Evolutionary conservation across 2,329 filamentous ascomycete species (phyloP).

Genomic region (Cladosporium halotolerans): DNA sequence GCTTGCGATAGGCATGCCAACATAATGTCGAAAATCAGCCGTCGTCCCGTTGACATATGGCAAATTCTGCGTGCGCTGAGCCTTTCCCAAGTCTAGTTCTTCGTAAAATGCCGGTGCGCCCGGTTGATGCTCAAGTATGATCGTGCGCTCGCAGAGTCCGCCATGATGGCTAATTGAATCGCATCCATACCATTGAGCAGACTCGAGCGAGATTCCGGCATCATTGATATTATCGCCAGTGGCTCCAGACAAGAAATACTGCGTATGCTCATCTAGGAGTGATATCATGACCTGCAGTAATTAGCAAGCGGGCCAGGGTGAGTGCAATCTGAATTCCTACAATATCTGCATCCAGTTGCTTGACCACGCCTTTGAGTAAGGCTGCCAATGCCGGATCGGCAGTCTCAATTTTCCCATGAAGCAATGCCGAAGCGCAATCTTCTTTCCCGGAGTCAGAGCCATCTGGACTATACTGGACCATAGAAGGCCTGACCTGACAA

Average conservation of each 20-base stretch:
- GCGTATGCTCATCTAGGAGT: slow-evolving; percentile 9
- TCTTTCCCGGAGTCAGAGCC: background rate
- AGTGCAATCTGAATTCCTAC: background rate
- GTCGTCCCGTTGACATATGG: slow-evolving; percentile 6
- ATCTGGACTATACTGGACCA: background rate
- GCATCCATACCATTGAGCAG: slow-evolving; percentile 11
- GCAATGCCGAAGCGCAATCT: background rate
- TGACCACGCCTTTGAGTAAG: slow-evolving; percentile 5
- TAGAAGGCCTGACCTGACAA: slow-evolving; percentile 9
- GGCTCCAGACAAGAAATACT: slow-evolving; percentile 10
- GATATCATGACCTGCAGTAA: background rate
- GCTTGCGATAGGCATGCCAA: slow-evolving; percentile 54
- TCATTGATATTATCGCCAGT: background rate
- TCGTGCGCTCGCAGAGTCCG: slow-evolving; percentile 8
- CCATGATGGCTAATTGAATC: slow-evolving; percentile 1
- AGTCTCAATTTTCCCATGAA: background rate
- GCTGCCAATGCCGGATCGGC: slow-evolving; percentile 5
- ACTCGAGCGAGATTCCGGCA: background rate
- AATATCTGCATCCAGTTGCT: slow-evolving; percentile 9
- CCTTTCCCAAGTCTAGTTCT: slow-evolving; percentile 1
- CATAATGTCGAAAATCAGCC: slow-evolving; percentile 38
- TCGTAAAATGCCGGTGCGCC: slow-evolving; percentile 3
- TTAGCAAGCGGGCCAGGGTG: background rate
- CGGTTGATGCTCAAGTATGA: background rate
- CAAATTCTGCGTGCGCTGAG: background rate